Evolutionary conservation across 1,284 basidiomycete species (phyloP), one percentile per base, ranked within the genome.

Genomic region (Cutaneotrichosporon daszewskae): DNA sequence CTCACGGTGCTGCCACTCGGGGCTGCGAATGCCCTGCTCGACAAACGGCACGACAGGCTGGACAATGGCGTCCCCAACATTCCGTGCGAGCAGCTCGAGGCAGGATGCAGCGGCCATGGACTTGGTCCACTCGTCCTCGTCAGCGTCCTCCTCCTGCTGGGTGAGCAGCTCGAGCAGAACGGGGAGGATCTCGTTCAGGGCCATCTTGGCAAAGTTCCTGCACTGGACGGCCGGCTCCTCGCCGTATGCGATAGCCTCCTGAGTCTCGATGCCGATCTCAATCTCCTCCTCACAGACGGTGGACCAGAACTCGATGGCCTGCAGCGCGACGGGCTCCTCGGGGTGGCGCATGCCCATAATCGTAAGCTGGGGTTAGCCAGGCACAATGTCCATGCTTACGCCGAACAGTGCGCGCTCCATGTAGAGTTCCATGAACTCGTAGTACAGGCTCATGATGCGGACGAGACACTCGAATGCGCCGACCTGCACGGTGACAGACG

Each of bases 401-500:
- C 94, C 94, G 63, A 98, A 98, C 35, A 99, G 75, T 0, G 95
- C 94, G 62, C 94, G 87, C 71, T 99, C 95, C 94, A 99, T 97
- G 76, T 99, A 99, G 71, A 94, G 85, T 31, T 82, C 81, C 94
- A 99, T 99, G 77, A 95, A 96, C 65, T 95, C 90, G 72, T 99
- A 99, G 75, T 98, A 99, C 45, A 96, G 74, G 57, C 85, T 83
- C 95, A 99, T 98, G 66, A 97, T 94, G 60, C 84, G 81, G 35
- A 98, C 95, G 14, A 99, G 75, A 71, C 88, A 92, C 69, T 96
- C 91, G 65, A 95, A 99, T 1, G 92, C 85, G 28, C 82, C 87
- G 18, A 92, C 84, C 75, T 96, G 90, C 40, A 97, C 90, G 33
- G 79, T 71, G 14, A 85, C 79, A 5, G 82, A 72, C 2, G 77